phyloP scores from a whole-genome alignment of 129 eudicot genomes.

The Ambrosia artemisiifolia region DNA sequence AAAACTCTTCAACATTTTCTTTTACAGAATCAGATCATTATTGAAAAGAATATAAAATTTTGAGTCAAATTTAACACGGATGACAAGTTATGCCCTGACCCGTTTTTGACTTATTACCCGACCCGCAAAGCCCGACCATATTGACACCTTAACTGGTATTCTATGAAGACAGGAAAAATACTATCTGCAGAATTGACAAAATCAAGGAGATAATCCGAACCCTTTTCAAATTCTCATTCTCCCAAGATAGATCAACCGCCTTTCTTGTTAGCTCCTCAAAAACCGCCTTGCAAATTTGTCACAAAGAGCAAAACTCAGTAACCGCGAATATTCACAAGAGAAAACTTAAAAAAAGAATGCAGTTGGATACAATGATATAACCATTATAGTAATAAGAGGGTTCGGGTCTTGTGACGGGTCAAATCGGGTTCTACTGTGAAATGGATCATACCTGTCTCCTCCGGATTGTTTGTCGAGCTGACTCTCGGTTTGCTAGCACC shows the following conservation, averaged over 20 bases:
- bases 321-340: background rate
- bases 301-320: background rate
- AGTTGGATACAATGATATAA: no score
- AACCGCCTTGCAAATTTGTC: slow-evolving; percentile 46
- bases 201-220: slow-evolving; percentile 20
- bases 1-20: background rate
- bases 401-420: no score
- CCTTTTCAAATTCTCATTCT: slow-evolving; percentile 72
- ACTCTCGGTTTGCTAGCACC: slow-evolving; percentile 79
- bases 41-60: background rate
- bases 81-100: background rate
- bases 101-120: background rate
- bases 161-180: background rate
- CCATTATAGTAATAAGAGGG: no score
- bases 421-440: no score
- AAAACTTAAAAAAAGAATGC: background rate
- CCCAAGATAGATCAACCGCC: slow-evolving; percentile 62
- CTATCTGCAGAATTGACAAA: background rate
- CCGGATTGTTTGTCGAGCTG: slow-evolving; percentile 77
- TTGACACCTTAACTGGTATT: background rate
- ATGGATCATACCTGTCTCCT: slow-evolving; percentile 57
- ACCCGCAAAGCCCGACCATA: background rate
- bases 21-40: background rate
- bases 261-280: slow-evolving; percentile 59
- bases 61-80: background rate